Evolutionary conservation across 2,329 filamentous ascomycete species (phyloP).

Genomic region (Apiospora koreana): DNA sequence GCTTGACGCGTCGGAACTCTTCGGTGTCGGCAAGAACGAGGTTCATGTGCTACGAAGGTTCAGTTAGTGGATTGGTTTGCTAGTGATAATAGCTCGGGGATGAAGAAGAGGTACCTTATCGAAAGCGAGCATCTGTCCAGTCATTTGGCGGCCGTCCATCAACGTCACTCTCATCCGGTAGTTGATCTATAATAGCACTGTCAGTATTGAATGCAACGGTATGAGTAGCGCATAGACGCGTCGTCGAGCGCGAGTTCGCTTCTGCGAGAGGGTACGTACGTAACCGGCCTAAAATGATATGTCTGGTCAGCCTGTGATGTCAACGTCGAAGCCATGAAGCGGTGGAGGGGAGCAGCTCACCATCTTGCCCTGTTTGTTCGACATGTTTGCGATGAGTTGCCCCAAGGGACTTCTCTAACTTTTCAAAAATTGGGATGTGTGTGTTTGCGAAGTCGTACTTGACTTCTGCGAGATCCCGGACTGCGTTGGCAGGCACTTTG

Average conservation of each 20-base stretch:
- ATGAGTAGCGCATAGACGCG: background rate
- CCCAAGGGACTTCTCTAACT: constrained; percentile 41
- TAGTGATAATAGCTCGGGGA: background rate
- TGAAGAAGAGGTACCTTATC: constrained; percentile 70
- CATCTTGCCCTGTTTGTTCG: constrained; percentile 99
- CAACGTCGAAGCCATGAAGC: constrained; percentile 47
- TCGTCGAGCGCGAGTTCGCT: background rate
- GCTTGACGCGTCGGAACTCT: constrained; percentile 91
- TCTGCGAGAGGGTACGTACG: constrained; percentile 53
- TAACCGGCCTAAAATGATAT: constrained; percentile 64
- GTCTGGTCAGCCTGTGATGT: constrained; percentile 61
- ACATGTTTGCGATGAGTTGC: constrained; percentile 56
- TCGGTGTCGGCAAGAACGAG: constrained; percentile 97
- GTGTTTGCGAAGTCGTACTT: constrained; percentile 34
- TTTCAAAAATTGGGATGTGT: constrained; percentile 45
- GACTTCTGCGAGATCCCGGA: constrained; percentile 38
- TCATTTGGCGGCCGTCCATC: constrained; percentile 94
- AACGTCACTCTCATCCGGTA: constrained; percentile 98
- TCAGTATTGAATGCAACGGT: background rate
- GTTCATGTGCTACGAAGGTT: constrained; percentile 82
- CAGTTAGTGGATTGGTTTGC: constrained; percentile 14
- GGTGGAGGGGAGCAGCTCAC: constrained; percentile 60
- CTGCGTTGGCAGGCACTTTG: constrained; percentile 34
- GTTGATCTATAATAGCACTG: constrained; percentile 75
- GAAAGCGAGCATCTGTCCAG: constrained; percentile 96